Conservation (phyloP, 2,329 filamentous ascomycete genomes). For the Tolypocladium pustulatum region DNA sequence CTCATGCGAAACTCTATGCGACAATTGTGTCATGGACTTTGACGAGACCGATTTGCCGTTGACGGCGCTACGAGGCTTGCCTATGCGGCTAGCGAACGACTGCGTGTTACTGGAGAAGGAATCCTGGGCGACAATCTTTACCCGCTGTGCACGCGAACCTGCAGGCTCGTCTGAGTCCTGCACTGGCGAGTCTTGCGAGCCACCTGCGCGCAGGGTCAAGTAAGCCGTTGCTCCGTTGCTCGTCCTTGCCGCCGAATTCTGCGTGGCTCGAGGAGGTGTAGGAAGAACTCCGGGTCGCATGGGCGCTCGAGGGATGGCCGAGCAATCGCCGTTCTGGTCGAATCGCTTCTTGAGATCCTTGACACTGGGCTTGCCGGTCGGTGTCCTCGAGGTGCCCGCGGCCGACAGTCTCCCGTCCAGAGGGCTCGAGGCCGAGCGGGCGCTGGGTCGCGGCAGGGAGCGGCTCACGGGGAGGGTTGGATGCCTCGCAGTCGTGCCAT, state of each 20-base stretch:
- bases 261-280: constrained; percentile 17
- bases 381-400: constrained; percentile 18
- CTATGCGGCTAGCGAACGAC: constrained; percentile 50
- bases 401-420: constrained; percentile 30
- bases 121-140: constrained; percentile 37
- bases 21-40: constrained; percentile 22
- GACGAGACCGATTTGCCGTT: constrained; percentile 22
- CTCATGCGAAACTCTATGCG: constrained; percentile 20
- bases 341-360: constrained; percentile 73
- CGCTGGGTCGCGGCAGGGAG: constrained; percentile 27
- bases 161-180: constrained; percentile 5
- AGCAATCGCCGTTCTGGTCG: constrained; percentile 46
- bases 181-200: constrained; percentile 5
- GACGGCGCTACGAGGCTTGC: constrained; percentile 33
- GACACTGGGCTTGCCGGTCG: constrained; percentile 52
- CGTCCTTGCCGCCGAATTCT: constrained; percentile 21
- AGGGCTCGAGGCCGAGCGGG: constrained; percentile 47
- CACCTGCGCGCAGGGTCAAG: constrained; percentile 23
- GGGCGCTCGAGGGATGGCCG: constrained; percentile 24
- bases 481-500: constrained; percentile 38
- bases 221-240: constrained; percentile 27
- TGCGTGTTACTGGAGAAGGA: constrained; percentile 42
- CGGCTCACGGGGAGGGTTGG: constrained; percentile 28
- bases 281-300: constrained; percentile 16
- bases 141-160: constrained; percentile 29